These are phyloP conservation scores for Adansonia digitata DNA, from an alignment of 345 rosid species.

Conservation along the genomic window DNA sequence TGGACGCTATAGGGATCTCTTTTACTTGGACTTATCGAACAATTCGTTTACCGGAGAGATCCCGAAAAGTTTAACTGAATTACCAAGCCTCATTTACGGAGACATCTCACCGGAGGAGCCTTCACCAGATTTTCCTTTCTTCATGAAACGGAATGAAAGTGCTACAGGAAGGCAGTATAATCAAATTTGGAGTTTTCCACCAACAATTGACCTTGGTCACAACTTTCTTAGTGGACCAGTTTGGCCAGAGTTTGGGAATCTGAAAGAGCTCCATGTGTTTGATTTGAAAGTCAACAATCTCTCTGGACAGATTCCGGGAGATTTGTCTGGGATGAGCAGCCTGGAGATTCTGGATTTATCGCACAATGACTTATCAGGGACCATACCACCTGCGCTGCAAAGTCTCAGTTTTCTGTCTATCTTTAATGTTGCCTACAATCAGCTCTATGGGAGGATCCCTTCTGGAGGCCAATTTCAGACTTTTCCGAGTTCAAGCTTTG, in stretches of 20 bases:
- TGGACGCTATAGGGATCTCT: constrained; percentile 31
- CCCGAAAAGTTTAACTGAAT: constrained; percentile 33
- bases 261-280: constrained; percentile 41
- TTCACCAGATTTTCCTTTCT: constrained; percentile 48
- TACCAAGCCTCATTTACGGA: constrained; percentile 38
- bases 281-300: constrained; percentile 32
- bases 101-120: constrained; percentile 43
- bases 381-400: constrained; percentile 32
- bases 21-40: too few species aligned
- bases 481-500: constrained; percentile 72
- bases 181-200: constrained; percentile 39
- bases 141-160: constrained; percentile 40
- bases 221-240: constrained; percentile 39
- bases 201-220: constrained; percentile 27
- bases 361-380: constrained; percentile 32
- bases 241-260: constrained; percentile 48
- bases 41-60: too few species aligned
- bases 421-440: constrained; percentile 52
- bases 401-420: constrained; percentile 44
- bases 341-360: constrained; percentile 50
- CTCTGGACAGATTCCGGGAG: constrained; percentile 38
- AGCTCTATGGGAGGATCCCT: constrained; percentile 51
- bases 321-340: constrained; percentile 39
- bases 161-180: constrained; percentile 47
- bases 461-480: constrained; percentile 57